Base-by-base conservation (phyloP, 352 stramenopile genomes). In the Globisporangium acanthophoron region DNA sequence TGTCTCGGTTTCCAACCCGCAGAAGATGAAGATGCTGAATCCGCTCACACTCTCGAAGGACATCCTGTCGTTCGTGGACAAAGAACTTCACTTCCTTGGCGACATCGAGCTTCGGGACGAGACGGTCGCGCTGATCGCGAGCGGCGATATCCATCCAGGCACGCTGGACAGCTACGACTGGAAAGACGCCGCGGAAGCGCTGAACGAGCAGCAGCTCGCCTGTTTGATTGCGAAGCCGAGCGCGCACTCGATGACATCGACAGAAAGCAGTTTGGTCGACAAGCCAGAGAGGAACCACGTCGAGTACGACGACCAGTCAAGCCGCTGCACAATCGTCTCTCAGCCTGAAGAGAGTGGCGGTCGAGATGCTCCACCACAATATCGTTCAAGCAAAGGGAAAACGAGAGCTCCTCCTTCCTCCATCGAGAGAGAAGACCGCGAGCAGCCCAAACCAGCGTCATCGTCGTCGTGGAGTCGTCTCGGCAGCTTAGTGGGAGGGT, bases 11-110 rank as follows among this genome's bases (percentile, higher is more conserved):
- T 44, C 8, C 7, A 29, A 1, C 48, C 7, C 3, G 0, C 29
- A 92, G 83, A 88, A 85, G 59, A 59, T 90, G 18, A 89, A 88
- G 61, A 89, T 93, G 79, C 57, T 93, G 35, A 84, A 80, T 57
- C 79, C 83, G 29, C 68, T 93, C 12, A 70, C 68, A 15, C 47
- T 76, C 7, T 91, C 83, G 1, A 77, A 67, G 7, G 66, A 83
- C 7, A 76, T 93, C 20, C 52, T 89, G 11, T 55, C 69, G n/a
- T 35, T 69, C 29, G 74, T 91, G 3, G 74, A 86, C 54, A 74
- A 78, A 8, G 66, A 70, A 4, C 66, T 91, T 29, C 56, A 71
- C 16, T 93, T 91, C 54, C 74, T 93, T 24, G 83, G 83, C 31
- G 68, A 93, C 43, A 61, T 91, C 40, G 74, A 88, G 49, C 62